Percentiles rank a stretch among this genome's conserved stretches.
Conservation (phyloP, 1,284 basidiomycete genomes). For the Butyriboletus appendiculatus region DNA sequence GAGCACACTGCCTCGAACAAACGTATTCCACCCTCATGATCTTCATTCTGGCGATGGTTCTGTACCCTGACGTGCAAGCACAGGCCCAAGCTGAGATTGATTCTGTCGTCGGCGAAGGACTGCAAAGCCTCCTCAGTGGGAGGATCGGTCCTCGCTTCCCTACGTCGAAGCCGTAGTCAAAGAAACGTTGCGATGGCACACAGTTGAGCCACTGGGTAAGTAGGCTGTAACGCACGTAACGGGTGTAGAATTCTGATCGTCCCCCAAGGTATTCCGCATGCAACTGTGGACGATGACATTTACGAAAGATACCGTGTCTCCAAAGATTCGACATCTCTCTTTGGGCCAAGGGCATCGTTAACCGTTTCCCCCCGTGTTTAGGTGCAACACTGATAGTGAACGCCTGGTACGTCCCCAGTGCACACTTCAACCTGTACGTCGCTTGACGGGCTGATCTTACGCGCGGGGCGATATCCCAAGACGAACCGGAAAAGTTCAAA, state of each 20-base stretch:
- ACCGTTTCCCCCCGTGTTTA: background rate
- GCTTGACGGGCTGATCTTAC: background rate
- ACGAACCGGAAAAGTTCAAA: slow-evolving; percentile 45
- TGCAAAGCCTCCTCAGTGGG: slow-evolving; percentile 38
- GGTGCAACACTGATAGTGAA: slow-evolving; percentile 27
- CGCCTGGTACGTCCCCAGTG: slow-evolving; percentile 14
- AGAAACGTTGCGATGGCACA: slow-evolving; percentile 54
- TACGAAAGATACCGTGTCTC: slow-evolving; percentile 46
- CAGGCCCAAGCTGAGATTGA: slow-evolving; percentile 48
- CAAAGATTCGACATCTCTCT: slow-evolving; percentile 26
- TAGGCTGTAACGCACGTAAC: background rate
- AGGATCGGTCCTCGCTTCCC: slow-evolving; percentile 39
- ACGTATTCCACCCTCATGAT: slow-evolving; percentile 46
- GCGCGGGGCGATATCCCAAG: slow-evolving; percentile 45
- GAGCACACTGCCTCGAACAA: slow-evolving; percentile 28
- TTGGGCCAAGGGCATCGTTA: background rate
- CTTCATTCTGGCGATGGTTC: slow-evolving; percentile 51
- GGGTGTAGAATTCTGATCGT: background rate
- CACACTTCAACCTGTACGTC: background rate
- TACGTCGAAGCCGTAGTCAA: slow-evolving; percentile 52
- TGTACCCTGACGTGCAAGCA: slow-evolving; percentile 46
- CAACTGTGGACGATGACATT: slow-evolving; percentile 43
- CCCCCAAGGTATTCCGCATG: slow-evolving; percentile 41
- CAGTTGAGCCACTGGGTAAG: slow-evolving; percentile 40
- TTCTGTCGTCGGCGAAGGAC: slow-evolving; percentile 36